A percentile compares a stretch with the other conserved stretches of the same genome.
Evolutionary conservation across 257 asterid genomes (phyloP).

Genomic region (Solanum corneliomulleri): DNA sequence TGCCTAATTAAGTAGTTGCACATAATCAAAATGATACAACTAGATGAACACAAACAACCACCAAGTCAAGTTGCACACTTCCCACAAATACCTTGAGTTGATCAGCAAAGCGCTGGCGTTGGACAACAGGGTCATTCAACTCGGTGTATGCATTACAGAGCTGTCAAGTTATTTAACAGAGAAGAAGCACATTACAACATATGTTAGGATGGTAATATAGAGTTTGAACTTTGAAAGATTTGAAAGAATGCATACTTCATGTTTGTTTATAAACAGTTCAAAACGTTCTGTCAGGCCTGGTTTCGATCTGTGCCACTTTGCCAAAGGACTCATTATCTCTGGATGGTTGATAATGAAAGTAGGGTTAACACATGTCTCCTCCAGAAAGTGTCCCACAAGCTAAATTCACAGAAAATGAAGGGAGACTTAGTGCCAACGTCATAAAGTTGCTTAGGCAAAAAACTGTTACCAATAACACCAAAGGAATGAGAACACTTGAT

Average conservation of each 20-base stretch:
- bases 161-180: slow-evolving; percentile 19
- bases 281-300: slow-evolving; percentile 80
- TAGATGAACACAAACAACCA: background rate
- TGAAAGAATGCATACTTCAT: slow-evolving; percentile 34
- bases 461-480: background rate
- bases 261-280: slow-evolving; percentile 86
- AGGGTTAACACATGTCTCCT: slow-evolving; percentile 73
- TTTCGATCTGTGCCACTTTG: slow-evolving; percentile 89
- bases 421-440: background rate
- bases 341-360: slow-evolving; percentile 86
- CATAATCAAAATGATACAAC: background rate
- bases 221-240: background rate
- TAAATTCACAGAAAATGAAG: slow-evolving; percentile 3
- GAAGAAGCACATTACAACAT: background rate
- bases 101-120: slow-evolving; percentile 87
- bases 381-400: slow-evolving; percentile 93
- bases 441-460: background rate
- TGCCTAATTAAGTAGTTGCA: background rate
- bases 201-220: background rate
- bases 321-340: slow-evolving; percentile 88
- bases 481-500: background rate
- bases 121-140: slow-evolving; percentile 91
- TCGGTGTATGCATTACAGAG: slow-evolving; percentile 93
- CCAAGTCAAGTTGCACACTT: background rate
- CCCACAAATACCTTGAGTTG: slow-evolving; percentile 64